Evolutionary conservation across 1,284 basidiomycete species (phyloP), one percentile per base, ranked within the genome.

Genomic region (Stereum hirsutum): DNA sequence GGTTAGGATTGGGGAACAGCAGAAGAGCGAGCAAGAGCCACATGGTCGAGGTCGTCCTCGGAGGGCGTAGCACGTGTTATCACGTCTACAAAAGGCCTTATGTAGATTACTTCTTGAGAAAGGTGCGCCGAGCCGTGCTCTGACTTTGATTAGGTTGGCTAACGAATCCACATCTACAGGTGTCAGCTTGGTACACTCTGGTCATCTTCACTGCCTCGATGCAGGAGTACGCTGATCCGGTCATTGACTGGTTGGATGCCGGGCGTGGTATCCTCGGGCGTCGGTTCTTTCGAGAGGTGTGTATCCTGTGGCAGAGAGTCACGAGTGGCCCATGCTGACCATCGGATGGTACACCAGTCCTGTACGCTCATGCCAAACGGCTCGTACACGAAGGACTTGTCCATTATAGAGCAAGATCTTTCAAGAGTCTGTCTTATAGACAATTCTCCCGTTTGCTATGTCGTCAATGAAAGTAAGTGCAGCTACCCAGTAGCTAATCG

Each of bases 151-250:
- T 20, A 36, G 38, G 25, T 21, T 44, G 37, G 34, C 39, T 54
- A 39, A 45, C 47, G 43, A 52, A 8, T 23, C 11, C 24, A 12
- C 41, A 41, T 33, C 28, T 38, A 14, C 57, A 96, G 92, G 96
- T 98, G 35, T 94, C 95, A 20, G 75, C 84, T 32, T 99, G 95
- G 95, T 99, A 99, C 66, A 97, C 94, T 2, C 81, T 99, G 43
- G 94, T 99, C 44, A 90, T 99, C 51, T 99, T 95, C 64, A 99
- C 95, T 15, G 96, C 95, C 1, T 97, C 93, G 5, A 92, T 99
- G 84, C 89, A 93, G 57, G 95, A 99, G 63, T 99, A 99, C 61
- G 95, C 95, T 46, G 95, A 99, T 67, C 95, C 96, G 0, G 95
- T 99, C 23, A 99, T 99, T 54, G 96, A 99, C 65, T 99, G 96